These are phyloP conservation scores for Suillus brevipes DNA, from an alignment of 768 basidiomycete genomes.

Conservation along the genomic window DNA sequence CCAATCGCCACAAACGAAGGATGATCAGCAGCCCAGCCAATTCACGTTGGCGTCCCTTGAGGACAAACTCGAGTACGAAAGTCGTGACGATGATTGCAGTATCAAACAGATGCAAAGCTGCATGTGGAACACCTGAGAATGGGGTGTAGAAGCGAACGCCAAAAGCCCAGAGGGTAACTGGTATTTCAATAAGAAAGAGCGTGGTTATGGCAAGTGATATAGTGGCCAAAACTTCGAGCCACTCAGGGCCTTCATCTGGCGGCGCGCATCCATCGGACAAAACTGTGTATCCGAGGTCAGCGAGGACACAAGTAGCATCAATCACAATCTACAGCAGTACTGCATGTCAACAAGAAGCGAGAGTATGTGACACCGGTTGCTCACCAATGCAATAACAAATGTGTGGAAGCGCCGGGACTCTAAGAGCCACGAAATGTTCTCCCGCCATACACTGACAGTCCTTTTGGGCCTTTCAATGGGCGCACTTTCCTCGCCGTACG, in stretches of 20 bases:
- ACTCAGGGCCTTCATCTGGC: slow-evolving; percentile 47
- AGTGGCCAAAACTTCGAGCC: slow-evolving; percentile 62
- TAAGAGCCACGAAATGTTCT: slow-evolving; percentile 45
- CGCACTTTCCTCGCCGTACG: slow-evolving; percentile 20
- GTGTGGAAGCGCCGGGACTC: slow-evolving; percentile 57
- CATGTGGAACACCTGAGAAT: slow-evolving; percentile 50
- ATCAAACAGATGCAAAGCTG: slow-evolving; percentile 74
- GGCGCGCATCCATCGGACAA: slow-evolving; percentile 54
- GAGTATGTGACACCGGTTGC: slow-evolving; percentile 31
- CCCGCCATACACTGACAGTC: slow-evolving; percentile 26
- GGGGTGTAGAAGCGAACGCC: slow-evolving; percentile 67
- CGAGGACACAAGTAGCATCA: slow-evolving; percentile 70
- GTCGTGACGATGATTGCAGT: slow-evolving; percentile 68
- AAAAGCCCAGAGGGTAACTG: slow-evolving; percentile 64
- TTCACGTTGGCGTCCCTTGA: slow-evolving; percentile 70
- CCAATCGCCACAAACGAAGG: slow-evolving; percentile 77
- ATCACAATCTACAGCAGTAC: slow-evolving; percentile 48
- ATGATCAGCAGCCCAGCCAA: slow-evolving; percentile 69
- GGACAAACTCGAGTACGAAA: slow-evolving; percentile 68
- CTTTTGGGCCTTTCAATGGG: slow-evolving; percentile 9
- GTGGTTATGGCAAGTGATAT: slow-evolving; percentile 69
- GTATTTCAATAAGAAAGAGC: slow-evolving; percentile 78
- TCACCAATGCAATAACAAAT: slow-evolving; percentile 56
- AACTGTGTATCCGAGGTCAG: slow-evolving; percentile 69
- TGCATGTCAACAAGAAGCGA: slow-evolving; percentile 12